Conservation (phyloP, 2,329 filamentous ascomycete species). For the Fusarium compactum region DNA sequence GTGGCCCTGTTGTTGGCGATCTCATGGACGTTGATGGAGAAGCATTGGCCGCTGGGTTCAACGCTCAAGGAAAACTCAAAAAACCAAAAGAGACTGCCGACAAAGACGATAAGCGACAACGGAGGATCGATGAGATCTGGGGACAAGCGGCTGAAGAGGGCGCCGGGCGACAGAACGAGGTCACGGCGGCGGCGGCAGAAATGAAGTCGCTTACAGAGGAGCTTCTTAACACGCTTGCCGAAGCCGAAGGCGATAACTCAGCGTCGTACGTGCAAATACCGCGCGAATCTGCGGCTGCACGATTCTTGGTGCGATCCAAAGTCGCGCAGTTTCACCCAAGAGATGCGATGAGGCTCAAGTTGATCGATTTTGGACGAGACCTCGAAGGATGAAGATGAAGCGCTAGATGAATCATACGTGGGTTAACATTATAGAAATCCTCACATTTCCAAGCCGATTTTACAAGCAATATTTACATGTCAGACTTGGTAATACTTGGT, state of each 20-base stretch:
- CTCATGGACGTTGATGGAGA: conserved; percentile 73
- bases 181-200: conserved; percentile 64
- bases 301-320: conserved; percentile 74
- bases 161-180: conserved; percentile 58
- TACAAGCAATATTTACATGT: not conserved
- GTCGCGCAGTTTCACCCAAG: conserved; percentile 75
- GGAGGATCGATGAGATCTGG: conserved; percentile 75
- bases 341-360: conserved; percentile 68
- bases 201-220: conserved; percentile 71
- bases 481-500: not conserved
- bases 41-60: conserved; percentile 70
- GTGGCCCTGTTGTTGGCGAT: conserved; percentile 84
- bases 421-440: not conserved
- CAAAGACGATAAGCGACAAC: conserved; percentile 65
- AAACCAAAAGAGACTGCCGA: conserved; percentile 56
- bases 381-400: conserved; percentile 61
- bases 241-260: conserved; percentile 66
- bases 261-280: conserved; percentile 69
- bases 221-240: conserved; percentile 69
- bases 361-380: conserved; percentile 74
- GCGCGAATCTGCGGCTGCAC: conserved; percentile 71
- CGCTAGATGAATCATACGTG: not conserved
- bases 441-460: not conserved
- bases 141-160: conserved; percentile 50
- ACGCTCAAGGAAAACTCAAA: conserved; percentile 67